Base-by-base conservation (phyloP, 1,139 yeast genomes). In the Debaryomycetaceae sp. region DNA sequence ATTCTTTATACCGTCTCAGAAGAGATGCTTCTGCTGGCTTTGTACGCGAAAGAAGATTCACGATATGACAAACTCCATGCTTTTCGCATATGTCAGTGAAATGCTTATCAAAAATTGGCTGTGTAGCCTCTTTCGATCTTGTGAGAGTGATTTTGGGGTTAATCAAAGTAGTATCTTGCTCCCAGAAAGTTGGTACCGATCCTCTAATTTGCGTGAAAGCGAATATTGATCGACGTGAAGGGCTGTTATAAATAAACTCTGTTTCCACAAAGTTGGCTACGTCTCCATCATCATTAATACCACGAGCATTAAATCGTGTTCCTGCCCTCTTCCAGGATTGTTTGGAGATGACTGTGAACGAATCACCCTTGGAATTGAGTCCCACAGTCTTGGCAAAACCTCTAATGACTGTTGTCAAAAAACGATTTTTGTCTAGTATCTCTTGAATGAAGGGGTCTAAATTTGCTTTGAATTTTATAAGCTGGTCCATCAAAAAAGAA, bases 291-390 rank as follows among this genome's bases (percentile, higher is more conserved):
- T 68, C 71, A 64, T 70, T 98, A 31, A 91, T 85, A 35, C 99
- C 99, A 53, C 99, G 72, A 1, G 95, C 92, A 57, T 87, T 87
- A 62, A 80, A 92, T 47, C 98, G 73, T 1, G 98, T 92, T 3
- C 99, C 99, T 1, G 98, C 98, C 45, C 98, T 71, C 60, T 83
- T 82, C 87, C 98, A 92, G 11, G 95, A 86, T 61, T 92, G 98
- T 51, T 94, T 83, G 1, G 98, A 89, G 16, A 94, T 80, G 26
- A 92, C 76, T 0, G 97, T 85, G 43, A 92, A 64, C 4, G 77
- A 63, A n/a, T 84, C 86, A 33, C 70, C 70, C 16, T 70, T 59
- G 22, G 71, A 63, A 36, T 78, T 77, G 17, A 88, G 57, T 15
- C 67, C 63, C 0, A 85, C 73, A 0, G 97, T 87, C 48, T 86